Base-by-base conservation (phyloP, 495 filamentous ascomycete genomes). In the Lasiosphaeris hirsuta region DNA sequence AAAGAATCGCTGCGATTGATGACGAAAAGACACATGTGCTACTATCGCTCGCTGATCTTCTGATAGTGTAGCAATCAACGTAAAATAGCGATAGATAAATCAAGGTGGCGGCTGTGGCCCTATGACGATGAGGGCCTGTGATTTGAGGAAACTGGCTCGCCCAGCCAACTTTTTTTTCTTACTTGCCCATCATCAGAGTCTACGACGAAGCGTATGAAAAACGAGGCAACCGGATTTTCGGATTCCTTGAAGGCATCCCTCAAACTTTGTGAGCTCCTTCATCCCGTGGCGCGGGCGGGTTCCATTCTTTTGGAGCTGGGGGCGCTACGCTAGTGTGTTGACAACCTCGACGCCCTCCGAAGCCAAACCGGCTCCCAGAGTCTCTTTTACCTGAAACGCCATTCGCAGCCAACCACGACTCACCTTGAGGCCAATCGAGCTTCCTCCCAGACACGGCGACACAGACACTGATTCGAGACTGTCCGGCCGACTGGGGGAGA, bases 371-470 rank as follows among this genome's bases (percentile, higher is more conserved):
- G 23, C 44, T 50, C 23, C 23, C 40, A 37, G 53, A 33, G 49
- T 52, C 46, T 46, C 51, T 63, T 67, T 51, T 56, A 65, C 59
- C 51, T 69, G 67, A 69, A 69, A 69, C 67, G 59, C 49, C 34
- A 33, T 36, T 47, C 36, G 37, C 10, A 57, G 62, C 64, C 67
- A 67, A 62, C 64, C 64, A 65, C 57, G 39, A 34, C 56, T 19
- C 49, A 47, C 41, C 39, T 54, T 50, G 17, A 30, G 23, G 14
- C 34, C 54, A 49, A 58, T 61, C 57, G 43, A 51, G 51, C 23
- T 39, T 57, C 34, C 42, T 14, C 50, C 57, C 53, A 61, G 54
- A 58, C 56, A 51, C n/a, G n/a, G 23, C 44, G 51, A 39, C 14
- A 43, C 34, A 58, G 23, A 30, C 23, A 2, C 38, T 37, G 40